Evolutionary conservation across 2,329 filamentous ascomycete genomes (phyloP), one percentile per base, ranked within the genome.

Genomic region (Paraphaeosphaeria sporulosa): DNA sequence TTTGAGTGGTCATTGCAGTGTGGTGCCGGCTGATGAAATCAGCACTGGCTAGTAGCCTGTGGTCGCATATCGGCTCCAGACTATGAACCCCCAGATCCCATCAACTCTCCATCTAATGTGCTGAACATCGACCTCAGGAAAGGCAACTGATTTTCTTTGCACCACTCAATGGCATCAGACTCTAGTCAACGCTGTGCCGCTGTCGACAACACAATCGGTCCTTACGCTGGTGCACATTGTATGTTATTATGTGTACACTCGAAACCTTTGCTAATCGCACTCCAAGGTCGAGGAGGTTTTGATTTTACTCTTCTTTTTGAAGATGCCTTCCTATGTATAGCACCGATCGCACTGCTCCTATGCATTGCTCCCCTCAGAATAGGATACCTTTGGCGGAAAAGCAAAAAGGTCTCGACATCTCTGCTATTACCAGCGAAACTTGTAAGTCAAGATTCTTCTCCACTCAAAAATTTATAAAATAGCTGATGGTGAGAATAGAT

Each of bases 271-370:
- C 52, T 55, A 23, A 55, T 8, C 25, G 38, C 9, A 27, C 10
- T 34, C 34, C 3, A 17, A 55, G 52, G 52, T 64, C 71, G 77
- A 55, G 74, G 73, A 51, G 71, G 71, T 4, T 79, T 79, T 51
- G 76, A 79, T 47, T 78, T 79, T 47, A 78, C 76, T 17, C 61
- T 78, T 30, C 65, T 75, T 13, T 79, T 79, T 57, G 73, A 77
- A 47, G 71, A 77, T 27, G 51, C 71, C 10, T 64, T 78, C 38
- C 67, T 79, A 27, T 73, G 71, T 0, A 71, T 78, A 42, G 36
- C 67, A 19, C 75, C 75, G 23, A 58, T 74, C 10, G 65, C 65
- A 12, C 42, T 78, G 30, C 53, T 78, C n/a, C 57, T 78, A 42
- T 57, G 62, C 23, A 60, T 74, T 32, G 65, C 71, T 8, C 73